Evolutionary conservation across 192 early-diverging fungal genomes (phyloP).

Genomic region (Pilobolus umbonatus): DNA sequence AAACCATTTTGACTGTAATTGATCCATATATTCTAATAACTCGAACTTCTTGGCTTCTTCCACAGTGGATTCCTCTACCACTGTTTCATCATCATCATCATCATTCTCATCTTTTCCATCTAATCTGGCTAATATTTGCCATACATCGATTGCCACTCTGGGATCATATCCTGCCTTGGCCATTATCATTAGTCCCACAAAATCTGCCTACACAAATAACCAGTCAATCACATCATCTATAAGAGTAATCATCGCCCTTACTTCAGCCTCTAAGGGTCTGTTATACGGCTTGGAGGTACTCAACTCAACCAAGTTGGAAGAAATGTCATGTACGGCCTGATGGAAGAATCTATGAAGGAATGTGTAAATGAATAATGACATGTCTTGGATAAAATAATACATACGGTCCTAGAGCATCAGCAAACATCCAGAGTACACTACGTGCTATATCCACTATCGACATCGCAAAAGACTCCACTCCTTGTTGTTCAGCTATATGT

Average conservation of each 20-base stretch:
- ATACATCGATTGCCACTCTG: conserved; percentile 41
- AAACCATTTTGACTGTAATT: conserved; percentile 29
- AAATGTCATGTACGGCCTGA: conserved; percentile 27
- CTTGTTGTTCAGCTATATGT: conserved; percentile 52
- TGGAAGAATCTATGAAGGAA: conserved; percentile 12
- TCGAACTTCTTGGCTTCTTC: neutral
- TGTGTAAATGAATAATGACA: neutral
- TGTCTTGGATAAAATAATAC: neutral
- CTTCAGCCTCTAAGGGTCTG: conserved; percentile 45
- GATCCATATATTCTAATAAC: conserved; percentile 7
- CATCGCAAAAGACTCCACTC: conserved; percentile 43
- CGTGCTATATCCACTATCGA: conserved; percentile 44
- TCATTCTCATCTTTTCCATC: conserved; percentile 10
- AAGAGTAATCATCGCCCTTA: neutral
- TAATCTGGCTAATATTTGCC: conserved; percentile 43
- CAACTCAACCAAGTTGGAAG: conserved; percentile 15
- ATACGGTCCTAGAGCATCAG: conserved; percentile 35
- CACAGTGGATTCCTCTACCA: neutral
- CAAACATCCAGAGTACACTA: conserved; percentile 35
- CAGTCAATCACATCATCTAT: neutral
- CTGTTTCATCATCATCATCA: neutral
- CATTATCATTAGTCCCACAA: conserved; percentile 44
- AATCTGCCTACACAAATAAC: conserved; percentile 35
- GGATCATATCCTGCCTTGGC: conserved; percentile 59
- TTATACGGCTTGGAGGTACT: conserved; percentile 32